Evolutionary conservation across 148 eudicot species (phyloP).

Genomic region (Vaccinium macrocarpon): DNA sequence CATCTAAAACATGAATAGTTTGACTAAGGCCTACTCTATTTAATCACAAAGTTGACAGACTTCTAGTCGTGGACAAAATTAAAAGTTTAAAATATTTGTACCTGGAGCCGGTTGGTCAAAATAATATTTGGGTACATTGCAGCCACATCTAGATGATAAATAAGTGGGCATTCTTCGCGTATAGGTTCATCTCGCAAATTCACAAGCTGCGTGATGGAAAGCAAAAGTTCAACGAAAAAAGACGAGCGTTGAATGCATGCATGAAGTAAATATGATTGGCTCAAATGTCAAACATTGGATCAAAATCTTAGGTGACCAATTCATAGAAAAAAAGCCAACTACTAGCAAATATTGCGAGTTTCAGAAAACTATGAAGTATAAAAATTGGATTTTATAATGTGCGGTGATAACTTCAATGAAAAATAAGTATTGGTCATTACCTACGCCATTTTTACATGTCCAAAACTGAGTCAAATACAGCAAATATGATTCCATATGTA

Average conservation of each 20-base stretch:
- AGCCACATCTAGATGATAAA: slow-evolving; percentile 99
- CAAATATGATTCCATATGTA: background rate
- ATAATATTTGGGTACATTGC: slow-evolving; percentile 99
- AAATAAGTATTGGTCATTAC: background rate
- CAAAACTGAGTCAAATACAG: background rate
- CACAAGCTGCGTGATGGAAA: slow-evolving; percentile 58
- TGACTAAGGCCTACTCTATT: background rate
- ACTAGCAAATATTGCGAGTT: background rate
- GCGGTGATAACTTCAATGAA: background rate
- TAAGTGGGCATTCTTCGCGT: slow-evolving; percentile 91
- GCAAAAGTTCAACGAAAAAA: background rate
- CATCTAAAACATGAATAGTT: background rate
- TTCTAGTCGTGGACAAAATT: background rate
- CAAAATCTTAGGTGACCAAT: background rate
- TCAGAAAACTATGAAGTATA: background rate
- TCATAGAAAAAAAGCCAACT: background rate
- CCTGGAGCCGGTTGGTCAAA: slow-evolving; percentile 99
- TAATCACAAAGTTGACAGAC: background rate
- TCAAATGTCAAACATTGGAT: slow-evolving; percentile 13
- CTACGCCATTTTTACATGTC: background rate
- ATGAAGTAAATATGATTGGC: background rate
- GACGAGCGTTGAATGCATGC: background rate
- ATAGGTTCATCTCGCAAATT: slow-evolving; percentile 71
- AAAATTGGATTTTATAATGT: background rate
- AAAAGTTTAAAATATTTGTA: slow-evolving; percentile 27